A percentile compares a stretch with the other conserved stretches of the same genome.
Conservation (phyloP, 306 rosid genomes). For the Cucumis hystrix region DNA sequence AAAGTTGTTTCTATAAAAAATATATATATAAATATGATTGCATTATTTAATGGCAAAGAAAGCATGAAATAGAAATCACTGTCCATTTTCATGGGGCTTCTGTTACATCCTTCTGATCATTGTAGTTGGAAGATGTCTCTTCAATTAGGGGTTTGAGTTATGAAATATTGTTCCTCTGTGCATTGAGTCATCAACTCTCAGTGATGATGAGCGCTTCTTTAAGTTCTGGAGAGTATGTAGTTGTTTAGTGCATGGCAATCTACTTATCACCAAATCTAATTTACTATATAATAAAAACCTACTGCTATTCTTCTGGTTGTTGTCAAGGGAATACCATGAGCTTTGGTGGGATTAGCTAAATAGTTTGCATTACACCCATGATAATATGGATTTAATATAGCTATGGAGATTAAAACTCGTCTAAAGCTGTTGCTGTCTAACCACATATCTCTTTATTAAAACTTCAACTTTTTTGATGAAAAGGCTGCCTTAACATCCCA, state of each 20-base stretch:
- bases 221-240: not conserved
- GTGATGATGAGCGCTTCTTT: not conserved
- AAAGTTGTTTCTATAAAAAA: too few relatives aligned
- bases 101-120: not conserved
- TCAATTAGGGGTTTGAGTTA: not conserved
- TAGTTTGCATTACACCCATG: not conserved
- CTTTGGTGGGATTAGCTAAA: not conserved
- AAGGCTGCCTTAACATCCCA: slow-evolving; percentile 38
- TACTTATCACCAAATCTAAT: not conserved
- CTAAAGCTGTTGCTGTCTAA: not conserved
- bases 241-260: not conserved
- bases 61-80: not conserved
- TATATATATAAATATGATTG: not conserved
- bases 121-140: not conserved
- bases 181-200: not conserved
- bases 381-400: not conserved
- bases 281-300: not conserved
- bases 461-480: not conserved
- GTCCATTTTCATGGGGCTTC: not conserved
- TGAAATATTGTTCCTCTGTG: not conserved
- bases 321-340: not conserved
- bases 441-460: not conserved
- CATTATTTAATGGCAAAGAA: not conserved
- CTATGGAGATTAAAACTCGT: not conserved
- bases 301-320: not conserved